These are phyloP conservation scores for Biscogniauxia marginata DNA, from an alignment of 2,329 filamentous ascomycete genomes.

Conservation along the genomic window DNA sequence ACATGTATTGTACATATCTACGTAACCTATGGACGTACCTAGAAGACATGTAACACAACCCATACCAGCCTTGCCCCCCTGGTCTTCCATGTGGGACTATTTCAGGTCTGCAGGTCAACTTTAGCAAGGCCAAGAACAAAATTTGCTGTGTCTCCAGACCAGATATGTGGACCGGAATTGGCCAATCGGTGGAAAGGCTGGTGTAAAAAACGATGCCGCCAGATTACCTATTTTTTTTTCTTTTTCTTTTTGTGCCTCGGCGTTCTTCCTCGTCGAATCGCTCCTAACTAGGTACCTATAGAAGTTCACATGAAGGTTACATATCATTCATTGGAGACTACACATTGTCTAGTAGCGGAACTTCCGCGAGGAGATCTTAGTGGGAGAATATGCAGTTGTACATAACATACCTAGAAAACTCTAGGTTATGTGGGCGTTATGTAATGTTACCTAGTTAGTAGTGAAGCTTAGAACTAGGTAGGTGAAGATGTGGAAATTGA, in stretches of 20 bases:
- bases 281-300: too few relatives aligned
- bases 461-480: neutral
- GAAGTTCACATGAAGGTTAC: too few relatives aligned
- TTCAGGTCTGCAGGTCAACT: slow-evolving; percentile 27
- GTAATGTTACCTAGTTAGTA: neutral
- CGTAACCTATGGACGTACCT: neutral
- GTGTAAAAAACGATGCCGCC: neutral
- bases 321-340: neutral
- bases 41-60: neutral
- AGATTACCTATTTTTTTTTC: neutral
- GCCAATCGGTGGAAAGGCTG: slow-evolving; percentile 23
- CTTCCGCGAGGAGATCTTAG: neutral
- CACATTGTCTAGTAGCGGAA: neutral
- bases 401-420: too few relatives aligned
- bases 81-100: slow-evolving; percentile 20
- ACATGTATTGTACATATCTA: neutral
- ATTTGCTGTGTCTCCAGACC: slow-evolving; percentile 33
- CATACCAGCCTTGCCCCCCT: neutral
- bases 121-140: slow-evolving; percentile 27
- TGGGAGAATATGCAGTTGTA: neutral
- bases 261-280: slow-evolving; percentile 5
- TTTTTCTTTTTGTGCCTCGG: slow-evolving; percentile 22
- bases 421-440: neutral
- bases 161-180: slow-evolving; percentile 23
- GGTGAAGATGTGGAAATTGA: neutral